Base-by-base conservation (phyloP, 306 rosid species). In the Prunus padus region DNA sequence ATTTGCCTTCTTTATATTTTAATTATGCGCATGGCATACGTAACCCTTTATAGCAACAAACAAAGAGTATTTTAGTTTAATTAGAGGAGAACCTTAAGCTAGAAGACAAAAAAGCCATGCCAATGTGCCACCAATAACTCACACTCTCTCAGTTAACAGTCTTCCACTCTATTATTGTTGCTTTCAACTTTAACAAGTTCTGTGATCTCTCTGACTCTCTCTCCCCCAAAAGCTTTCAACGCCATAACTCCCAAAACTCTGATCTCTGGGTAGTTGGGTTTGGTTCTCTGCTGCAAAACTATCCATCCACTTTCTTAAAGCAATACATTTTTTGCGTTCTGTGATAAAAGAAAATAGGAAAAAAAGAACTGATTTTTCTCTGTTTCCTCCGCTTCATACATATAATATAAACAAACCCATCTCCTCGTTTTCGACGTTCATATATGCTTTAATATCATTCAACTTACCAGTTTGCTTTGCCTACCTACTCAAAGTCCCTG, bases 361-460 rank as follows among this genome's bases (percentile, higher is more conserved):
- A 47, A 54, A 33, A 64, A 23, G 2, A 30, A 12, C 30, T 16
- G 52, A 33, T 15, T 14, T 79, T 69, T 63, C 77, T 63, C 72
- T 81, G 80, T 72, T 78, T 72, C 68, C 76, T 77, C 77, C 83
- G 75, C 76, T 73, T 78, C 69, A 54, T 59, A 46, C 18, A 18
- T 59, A 54, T 52, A 26, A 71, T 62, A 33, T 62, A 37, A 78
- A 62, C 56, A 47, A 80, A 23, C 26, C 49, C 14, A 67, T 28
- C 75, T 55, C 79, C 47, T 81, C 70, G 79, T 75, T 83, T 81
- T 65, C 80, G 45, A 59, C 81, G 79, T 63, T 67, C 46, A 51
- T 42, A 46, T 49, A 64, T 65, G 44, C 77, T 71, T 51, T 45
- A 71, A 19, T 59, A 59, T 60, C 40, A 44, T 30, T 72, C 70